These are phyloP conservation scores for Coffea canephora DNA, from an alignment of 257 asterid genomes.

Conservation along the genomic window DNA sequence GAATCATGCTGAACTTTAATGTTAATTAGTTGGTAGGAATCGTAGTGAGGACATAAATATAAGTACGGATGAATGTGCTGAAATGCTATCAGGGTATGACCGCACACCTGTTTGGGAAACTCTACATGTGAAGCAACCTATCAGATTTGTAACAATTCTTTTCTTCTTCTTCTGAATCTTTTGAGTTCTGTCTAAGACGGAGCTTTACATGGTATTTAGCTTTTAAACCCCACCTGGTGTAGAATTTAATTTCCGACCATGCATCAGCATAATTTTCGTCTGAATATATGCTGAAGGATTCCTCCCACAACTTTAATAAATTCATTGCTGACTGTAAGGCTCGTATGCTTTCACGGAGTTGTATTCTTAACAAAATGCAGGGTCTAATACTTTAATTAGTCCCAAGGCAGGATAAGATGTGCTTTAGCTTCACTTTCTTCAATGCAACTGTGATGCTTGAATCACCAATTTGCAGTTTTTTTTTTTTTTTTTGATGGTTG, in stretches of 20 bases:
- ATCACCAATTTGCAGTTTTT: not conserved
- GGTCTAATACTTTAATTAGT: no score
- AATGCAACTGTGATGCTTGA: no score
- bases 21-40: not conserved
- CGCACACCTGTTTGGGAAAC: conserved; percentile 8
- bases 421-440: no score
- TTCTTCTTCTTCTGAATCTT: not conserved
- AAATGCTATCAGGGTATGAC: conserved; percentile 11
- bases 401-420: no score
- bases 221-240: not conserved
- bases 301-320: not conserved
- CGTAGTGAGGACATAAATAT: not conserved
- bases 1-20: not conserved
- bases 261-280: not conserved
- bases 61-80: conserved; percentile 14
- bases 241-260: not conserved
- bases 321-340: not conserved
- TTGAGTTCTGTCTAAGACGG: not conserved
- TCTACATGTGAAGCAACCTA: not conserved
- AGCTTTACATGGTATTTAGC: not conserved
- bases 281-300: not conserved
- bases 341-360: not conserved
- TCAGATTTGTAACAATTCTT: not conserved
- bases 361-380: not conserved
- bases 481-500: not conserved